phyloP scores from a whole-genome alignment of 805 yeast species.

The Nakazawaea ambrosiae region DNA sequence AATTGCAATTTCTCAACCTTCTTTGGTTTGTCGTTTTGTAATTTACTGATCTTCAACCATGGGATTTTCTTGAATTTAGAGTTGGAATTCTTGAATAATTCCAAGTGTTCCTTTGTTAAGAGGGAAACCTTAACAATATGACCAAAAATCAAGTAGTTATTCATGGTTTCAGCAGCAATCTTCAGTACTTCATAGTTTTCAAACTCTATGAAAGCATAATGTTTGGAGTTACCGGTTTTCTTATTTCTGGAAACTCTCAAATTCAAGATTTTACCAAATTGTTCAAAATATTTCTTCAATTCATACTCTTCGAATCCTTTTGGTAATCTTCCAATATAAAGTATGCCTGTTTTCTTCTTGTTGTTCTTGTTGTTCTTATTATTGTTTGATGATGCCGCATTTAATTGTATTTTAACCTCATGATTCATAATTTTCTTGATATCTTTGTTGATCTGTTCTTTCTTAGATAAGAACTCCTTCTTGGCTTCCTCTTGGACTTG shows the following conservation, averaged over 20 bases:
- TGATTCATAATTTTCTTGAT: constrained; percentile 18
- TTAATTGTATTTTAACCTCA: constrained; percentile 12
- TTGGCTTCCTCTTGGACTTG: constrained; percentile 1
- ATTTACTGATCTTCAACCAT: constrained; percentile 46
- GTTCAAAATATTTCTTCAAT: constrained; percentile 72
- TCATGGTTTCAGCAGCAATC: constrained; percentile 92
- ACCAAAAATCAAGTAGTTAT: constrained; percentile 83
- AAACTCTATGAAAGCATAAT: constrained; percentile 87
- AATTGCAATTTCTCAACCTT: constrained; percentile 49
- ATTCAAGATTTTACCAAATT: constrained; percentile 81
- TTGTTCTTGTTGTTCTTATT: constrained; percentile 17
- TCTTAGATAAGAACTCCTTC: constrained; percentile 1
- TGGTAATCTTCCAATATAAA: constrained; percentile 90
- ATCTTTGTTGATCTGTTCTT: constrained; percentile 12
- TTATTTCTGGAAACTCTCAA: constrained; percentile 82
- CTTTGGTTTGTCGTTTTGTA: constrained; percentile 51
- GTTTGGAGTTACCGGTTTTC: constrained; percentile 85
- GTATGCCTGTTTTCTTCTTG: constrained; percentile 48
- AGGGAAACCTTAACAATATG: constrained; percentile 65
- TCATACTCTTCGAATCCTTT: constrained; percentile 85
- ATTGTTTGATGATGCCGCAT: constrained; percentile 15
- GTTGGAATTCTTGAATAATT: constrained; percentile 53
- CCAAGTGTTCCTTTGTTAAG: constrained; percentile 48
- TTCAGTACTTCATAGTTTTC: constrained; percentile 67
- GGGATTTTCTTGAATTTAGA: constrained; percentile 51